Conservation (phyloP, 2,329 filamentous ascomycete genomes). For the Endoconidiophora laricicola region DNA sequence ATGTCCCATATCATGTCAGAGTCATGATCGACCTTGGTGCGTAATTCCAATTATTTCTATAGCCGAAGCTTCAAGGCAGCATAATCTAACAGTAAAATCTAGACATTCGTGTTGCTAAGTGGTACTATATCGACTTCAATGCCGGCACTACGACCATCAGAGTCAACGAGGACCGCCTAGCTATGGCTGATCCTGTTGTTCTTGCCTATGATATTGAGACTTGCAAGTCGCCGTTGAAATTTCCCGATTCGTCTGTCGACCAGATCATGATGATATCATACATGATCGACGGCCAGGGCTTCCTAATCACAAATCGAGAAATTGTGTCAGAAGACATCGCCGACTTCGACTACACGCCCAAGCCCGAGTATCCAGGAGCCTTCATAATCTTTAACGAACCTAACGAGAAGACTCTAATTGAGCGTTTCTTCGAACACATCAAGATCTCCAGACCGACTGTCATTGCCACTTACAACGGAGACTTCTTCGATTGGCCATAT, state of each 20-base stretch:
- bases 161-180: slow-evolving; percentile 72
- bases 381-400: slow-evolving; percentile 99
- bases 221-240: slow-evolving; percentile 87
- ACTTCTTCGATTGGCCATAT: slow-evolving; percentile 99
- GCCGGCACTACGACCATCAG: slow-evolving; percentile 73
- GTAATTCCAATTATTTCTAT: background rate
- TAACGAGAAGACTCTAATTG: slow-evolving; percentile 72
- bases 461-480: slow-evolving; percentile 99
- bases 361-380: slow-evolving; percentile 82
- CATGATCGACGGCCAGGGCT: slow-evolving; percentile 98
- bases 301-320: slow-evolving; percentile 92
- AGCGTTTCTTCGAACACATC: slow-evolving; percentile 88
- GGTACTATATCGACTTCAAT: slow-evolving; percentile 91
- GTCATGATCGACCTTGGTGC: slow-evolving; percentile 87
- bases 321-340: slow-evolving; percentile 95
- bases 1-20: slow-evolving; percentile 97
- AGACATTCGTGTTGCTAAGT: slow-evolving; percentile 93
- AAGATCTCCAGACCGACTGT: slow-evolving; percentile 90
- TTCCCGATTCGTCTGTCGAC: slow-evolving; percentile 84
- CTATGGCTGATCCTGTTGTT: slow-evolving; percentile 88
- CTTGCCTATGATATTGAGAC: slow-evolving; percentile 99
- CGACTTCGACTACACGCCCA: slow-evolving; percentile 97
- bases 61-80: background rate
- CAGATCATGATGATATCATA: slow-evolving; percentile 99
- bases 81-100: slow-evolving; percentile 16